phyloP scores from a whole-genome alignment of 2,329 filamentous ascomycete species.

The Calonectria pauciramosa region DNA sequence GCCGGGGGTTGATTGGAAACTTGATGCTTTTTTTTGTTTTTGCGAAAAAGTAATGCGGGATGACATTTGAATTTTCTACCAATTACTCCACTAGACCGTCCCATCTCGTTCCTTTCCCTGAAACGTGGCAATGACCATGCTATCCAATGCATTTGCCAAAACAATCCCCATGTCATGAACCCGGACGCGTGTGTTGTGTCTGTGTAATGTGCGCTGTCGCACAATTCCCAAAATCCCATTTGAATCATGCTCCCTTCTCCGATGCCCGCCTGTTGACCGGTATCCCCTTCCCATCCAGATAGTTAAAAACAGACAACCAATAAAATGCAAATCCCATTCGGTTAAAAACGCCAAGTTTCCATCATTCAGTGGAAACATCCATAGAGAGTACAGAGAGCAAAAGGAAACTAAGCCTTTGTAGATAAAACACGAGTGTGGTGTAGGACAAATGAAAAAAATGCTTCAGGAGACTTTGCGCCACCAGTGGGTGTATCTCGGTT shows the following conservation, averaged over 20 bases:
- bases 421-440: constrained; percentile 22
- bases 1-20: constrained; percentile 22
- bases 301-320: not conserved
- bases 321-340: constrained; percentile 16
- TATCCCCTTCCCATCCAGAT: constrained; percentile 7
- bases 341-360: constrained; percentile 27
- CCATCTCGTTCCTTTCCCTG: constrained; percentile 20
- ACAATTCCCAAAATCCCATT: constrained; percentile 8
- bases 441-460: constrained; percentile 34
- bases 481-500: constrained; percentile 39
- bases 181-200: constrained; percentile 4
- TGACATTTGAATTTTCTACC: constrained; percentile 28
- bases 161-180: constrained; percentile 21
- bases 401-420: constrained; percentile 16
- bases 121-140: constrained; percentile 40
- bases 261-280: constrained; percentile 2
- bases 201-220: not conserved
- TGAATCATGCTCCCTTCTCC: constrained; percentile 22
- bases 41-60: constrained; percentile 15
- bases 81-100: constrained; percentile 23
- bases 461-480: constrained; percentile 21
- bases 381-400: constrained; percentile 12
- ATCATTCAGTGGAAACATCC: constrained; percentile 11
- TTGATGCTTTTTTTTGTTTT: constrained; percentile 18
- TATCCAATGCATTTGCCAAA: constrained; percentile 29